Conservation (phyloP, 305 asterid species). For the Fraxinus velutina region DNA sequence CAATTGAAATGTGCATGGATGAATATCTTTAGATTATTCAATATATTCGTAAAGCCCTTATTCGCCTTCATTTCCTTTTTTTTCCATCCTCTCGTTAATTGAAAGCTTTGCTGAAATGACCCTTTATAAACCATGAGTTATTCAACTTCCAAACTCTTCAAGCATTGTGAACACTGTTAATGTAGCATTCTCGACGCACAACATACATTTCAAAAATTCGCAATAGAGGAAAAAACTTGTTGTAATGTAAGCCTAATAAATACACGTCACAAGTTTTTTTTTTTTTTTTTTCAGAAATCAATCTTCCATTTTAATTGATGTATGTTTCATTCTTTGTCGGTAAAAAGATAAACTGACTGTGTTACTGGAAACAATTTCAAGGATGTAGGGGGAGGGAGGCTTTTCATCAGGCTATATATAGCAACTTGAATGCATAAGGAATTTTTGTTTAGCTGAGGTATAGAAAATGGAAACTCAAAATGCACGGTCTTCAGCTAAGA, state of each 20-base stretch:
- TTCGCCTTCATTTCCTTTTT: neutral
- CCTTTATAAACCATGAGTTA: neutral
- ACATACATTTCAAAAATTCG: neutral
- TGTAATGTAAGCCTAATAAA: neutral
- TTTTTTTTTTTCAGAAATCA: neutral
- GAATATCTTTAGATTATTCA: neutral
- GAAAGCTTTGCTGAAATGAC: slow-evolving; percentile 3
- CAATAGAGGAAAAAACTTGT: neutral
- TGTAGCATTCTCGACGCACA: neutral
- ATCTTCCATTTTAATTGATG: neutral
- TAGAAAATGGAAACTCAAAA: neutral
- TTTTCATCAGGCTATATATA: neutral
- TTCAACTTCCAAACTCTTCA: neutral
- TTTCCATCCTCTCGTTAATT: neutral
- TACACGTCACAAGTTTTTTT: neutral
- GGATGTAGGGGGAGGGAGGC: neutral
- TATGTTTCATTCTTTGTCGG: neutral
- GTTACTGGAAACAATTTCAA: neutral
- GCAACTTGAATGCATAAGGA: neutral
- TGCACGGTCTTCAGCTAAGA: neutral
- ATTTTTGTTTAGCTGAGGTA: neutral
- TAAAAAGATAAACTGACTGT: neutral
- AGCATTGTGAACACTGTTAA: neutral
- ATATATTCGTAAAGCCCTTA: neutral
- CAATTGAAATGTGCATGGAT: neutral